Base-by-base conservation (phyloP, 768 basidiomycete genomes). In the Tephrocybe rancida region DNA sequence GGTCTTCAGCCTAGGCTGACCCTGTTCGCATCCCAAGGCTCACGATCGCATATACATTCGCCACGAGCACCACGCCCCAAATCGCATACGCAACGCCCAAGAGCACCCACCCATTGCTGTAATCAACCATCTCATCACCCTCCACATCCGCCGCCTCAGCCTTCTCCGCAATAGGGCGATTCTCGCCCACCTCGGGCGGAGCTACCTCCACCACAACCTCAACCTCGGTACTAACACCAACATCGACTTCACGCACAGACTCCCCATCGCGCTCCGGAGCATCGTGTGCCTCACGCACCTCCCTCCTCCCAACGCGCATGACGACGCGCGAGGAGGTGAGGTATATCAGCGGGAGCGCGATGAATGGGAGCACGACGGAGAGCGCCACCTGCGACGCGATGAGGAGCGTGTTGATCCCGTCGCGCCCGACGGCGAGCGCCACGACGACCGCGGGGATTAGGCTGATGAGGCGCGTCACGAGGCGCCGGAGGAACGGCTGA, bases 321-420 rank as follows among this genome's bases (percentile, higher is more conserved):
- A 88, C 73, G 18, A 73, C 66, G 48, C 77, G 73, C 11, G 76
- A 82, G 6, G 84, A 82, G 21, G 86, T 88, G 57, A 90, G 75
- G 66, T 79, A 90, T 53, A 90, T 72, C 46, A 89, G 77, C 1
- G 89, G 90, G 61, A 88, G 80, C 7, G 86, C 75, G 64, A 91
- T 77, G 66, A 90, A 90, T 0, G 90, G 89, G 3, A 91, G 78
- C 16, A 90, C 80, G 60, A 93, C 76, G 16, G 84, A 86, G 35
- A 92, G 76, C 32, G 81, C 73, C 50, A 92, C 90, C 63, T 92
- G 91, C n/a, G 81, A 87, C 3, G 79, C 83, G 48, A 93, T 83
- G 21, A 93, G 81, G 49, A 93, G 76, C 5, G 79, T 75, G 67
- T 83, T 80, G 60, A 92, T 74, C 1, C 91, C 91, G 0, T 64